A percentile compares a stretch with the other conserved stretches of the same genome.
Evolutionary conservation across 2,329 filamentous ascomycete genomes (phyloP).

Genomic region (Fusarium compactum): DNA sequence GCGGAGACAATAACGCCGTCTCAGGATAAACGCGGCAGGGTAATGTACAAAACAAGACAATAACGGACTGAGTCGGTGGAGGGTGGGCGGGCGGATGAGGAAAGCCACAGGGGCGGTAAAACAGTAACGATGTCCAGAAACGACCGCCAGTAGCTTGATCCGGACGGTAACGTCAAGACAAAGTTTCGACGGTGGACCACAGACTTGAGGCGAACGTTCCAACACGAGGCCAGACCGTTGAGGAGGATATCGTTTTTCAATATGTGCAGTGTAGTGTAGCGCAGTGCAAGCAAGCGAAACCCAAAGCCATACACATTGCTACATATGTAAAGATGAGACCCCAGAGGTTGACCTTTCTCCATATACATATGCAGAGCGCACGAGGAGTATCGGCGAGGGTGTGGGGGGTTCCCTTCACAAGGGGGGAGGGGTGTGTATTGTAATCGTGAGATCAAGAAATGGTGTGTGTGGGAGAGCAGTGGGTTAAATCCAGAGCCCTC

Average conservation of each 20-base stretch:
- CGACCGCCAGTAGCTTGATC: constrained; percentile 40
- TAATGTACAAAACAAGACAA: constrained; percentile 33
- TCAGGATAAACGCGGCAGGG: constrained; percentile 37
- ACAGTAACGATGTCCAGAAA: constrained; percentile 33
- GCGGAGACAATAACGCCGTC: constrained; percentile 37
- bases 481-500: constrained; percentile 32
- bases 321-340: constrained; percentile 47
- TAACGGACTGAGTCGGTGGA: constrained; percentile 37
- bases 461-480: constrained; percentile 42
- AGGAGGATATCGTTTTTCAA: constrained; percentile 39
- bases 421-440: constrained; percentile 29
- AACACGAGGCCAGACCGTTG: constrained; percentile 46
- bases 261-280: constrained; percentile 27
- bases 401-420: constrained; percentile 29
- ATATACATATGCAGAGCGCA: constrained; percentile 45
- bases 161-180: constrained; percentile 33
- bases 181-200: constrained; percentile 38
- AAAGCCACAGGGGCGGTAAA: constrained; percentile 33
- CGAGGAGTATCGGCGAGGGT: constrained; percentile 47
- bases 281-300: constrained; percentile 38
- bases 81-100: constrained; percentile 34
- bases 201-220: constrained; percentile 39
- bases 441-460: constrained; percentile 35
- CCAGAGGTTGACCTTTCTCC: constrained; percentile 40
- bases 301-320: constrained; percentile 42